Evolutionary conservation across 1,284 basidiomycete species (phyloP).

Genomic region (Tilletia indica): DNA sequence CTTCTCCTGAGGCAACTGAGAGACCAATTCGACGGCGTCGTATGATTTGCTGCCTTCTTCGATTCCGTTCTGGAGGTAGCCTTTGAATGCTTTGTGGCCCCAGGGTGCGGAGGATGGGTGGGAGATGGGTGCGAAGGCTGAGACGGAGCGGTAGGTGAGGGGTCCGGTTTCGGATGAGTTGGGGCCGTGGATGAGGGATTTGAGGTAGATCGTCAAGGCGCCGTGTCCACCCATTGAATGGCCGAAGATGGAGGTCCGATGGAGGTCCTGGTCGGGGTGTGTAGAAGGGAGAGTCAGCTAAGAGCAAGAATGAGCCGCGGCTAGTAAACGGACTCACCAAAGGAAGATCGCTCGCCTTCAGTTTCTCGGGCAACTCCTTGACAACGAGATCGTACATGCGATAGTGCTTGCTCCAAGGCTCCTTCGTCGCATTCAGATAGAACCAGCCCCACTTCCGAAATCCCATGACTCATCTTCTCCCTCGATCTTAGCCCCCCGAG

Average conservation of each 20-base stretch:
- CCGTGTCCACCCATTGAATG: slow-evolving; percentile 90
- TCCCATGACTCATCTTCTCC: slow-evolving; percentile 79
- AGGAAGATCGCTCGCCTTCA: slow-evolving; percentile 32
- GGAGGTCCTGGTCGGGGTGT: slow-evolving; percentile 28
- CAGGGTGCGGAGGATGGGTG: slow-evolving; percentile 85
- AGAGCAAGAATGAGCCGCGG: not conserved
- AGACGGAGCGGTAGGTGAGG: slow-evolving; percentile 73
- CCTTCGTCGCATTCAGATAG: slow-evolving; percentile 52
- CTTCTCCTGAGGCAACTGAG: slow-evolving; percentile 61
- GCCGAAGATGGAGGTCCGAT: slow-evolving; percentile 41
- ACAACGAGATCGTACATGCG: slow-evolving; percentile 49
- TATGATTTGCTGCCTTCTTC: slow-evolving; percentile 72
- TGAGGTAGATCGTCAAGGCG: slow-evolving; percentile 85
- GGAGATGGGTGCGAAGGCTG: slow-evolving; percentile 86
- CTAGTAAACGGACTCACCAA: slow-evolving; percentile 28
- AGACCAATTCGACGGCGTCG: slow-evolving; percentile 82
- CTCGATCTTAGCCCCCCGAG: slow-evolving; percentile 82
- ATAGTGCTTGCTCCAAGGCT: slow-evolving; percentile 46
- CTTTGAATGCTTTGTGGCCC: slow-evolving; percentile 87
- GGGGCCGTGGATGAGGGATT: not conserved
- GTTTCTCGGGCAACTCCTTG: slow-evolving; percentile 38
- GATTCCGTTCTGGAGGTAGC: slow-evolving; percentile 73
- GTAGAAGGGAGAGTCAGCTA: not conserved
- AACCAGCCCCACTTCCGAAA: slow-evolving; percentile 56
- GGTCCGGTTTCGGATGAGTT: not conserved